Conservation (phyloP, 352 stramenopile species). For the Pythium rhizo-oryzae region DNA sequence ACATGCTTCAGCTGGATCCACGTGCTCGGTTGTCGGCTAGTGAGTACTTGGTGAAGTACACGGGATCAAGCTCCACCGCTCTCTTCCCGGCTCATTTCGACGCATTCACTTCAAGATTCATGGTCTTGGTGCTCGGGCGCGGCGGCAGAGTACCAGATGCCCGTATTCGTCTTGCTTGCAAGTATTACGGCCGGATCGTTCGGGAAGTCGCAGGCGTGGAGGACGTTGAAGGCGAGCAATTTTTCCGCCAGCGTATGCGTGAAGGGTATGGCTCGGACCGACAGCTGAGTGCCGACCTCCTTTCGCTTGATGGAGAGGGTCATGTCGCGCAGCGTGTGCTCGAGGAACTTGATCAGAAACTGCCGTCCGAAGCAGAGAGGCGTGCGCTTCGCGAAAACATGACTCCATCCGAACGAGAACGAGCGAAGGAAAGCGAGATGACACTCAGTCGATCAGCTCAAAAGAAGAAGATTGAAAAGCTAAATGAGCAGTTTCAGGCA, state of each 20-base stretch:
- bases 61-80: constrained; percentile 35
- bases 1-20: constrained; percentile 95
- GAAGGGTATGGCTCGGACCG: constrained; percentile 84
- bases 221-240: constrained; percentile 89
- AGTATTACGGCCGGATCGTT: constrained; percentile 93
- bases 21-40: constrained; percentile 79
- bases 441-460: constrained; percentile 67
- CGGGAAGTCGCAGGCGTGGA: constrained; percentile 90
- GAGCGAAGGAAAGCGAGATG: constrained; percentile 75
- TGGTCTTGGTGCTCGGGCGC: constrained; percentile 81
- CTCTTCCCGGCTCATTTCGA: constrained; percentile 90
- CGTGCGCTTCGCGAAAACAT: constrained; percentile 12
- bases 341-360: constrained; percentile 50
- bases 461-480: constrained; percentile 86
- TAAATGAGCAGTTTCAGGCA: constrained; percentile 81
- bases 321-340: constrained; percentile 79
- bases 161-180: constrained; percentile 91
- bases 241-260: constrained; percentile 87
- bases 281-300: constrained; percentile 43
- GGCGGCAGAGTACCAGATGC: constrained; percentile 91
- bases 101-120: constrained; percentile 89
- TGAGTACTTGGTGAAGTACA: constrained; percentile 92
- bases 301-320: constrained; percentile 43
- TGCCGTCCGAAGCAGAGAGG: constrained; percentile 16
- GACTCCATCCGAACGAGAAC: constrained; percentile 15